Conservation (phyloP, 371 early-diverging fungal genomes). For the Chytridiales sp. region DNA sequence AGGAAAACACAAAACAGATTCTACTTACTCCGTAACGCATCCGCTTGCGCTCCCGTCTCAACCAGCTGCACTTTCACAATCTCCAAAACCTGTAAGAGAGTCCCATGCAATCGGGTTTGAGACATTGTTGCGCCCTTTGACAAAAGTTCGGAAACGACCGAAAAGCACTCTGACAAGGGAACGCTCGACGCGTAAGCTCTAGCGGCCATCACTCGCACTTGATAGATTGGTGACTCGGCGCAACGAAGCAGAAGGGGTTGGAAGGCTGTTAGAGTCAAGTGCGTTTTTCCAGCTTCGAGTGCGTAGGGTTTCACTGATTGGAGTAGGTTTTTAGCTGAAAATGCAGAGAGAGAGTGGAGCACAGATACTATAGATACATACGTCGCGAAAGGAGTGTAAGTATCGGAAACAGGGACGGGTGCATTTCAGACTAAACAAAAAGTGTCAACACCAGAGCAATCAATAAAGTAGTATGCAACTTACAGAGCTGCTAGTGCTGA, state of each 20-base stretch:
- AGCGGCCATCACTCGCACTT: conserved; percentile 84
- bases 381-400: conserved; percentile 41
- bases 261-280: conserved; percentile 50
- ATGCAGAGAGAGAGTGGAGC: neutral
- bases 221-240: conserved; percentile 70
- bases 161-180: conserved; percentile 49
- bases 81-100: conserved; percentile 62
- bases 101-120: conserved; percentile 73
- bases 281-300: conserved; percentile 15
- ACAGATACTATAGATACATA: conserved; percentile 5
- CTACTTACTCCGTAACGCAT: conserved; percentile 7
- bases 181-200: conserved; percentile 76
- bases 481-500: too few species aligned
- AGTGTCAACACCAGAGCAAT: conserved; percentile 23
- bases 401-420: conserved; percentile 42
- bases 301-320: conserved; percentile 28
- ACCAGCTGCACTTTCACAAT: conserved; percentile 62
- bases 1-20: neutral
- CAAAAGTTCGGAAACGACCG: conserved; percentile 38
- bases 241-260: conserved; percentile 72
- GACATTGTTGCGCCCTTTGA: neutral
- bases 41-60: conserved; percentile 9
- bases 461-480: too few species aligned
- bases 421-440: too few species aligned
- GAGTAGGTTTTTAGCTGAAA: neutral